Conservation (phyloP, 176 grass and related monocot species). For the Pharus latifolius region DNA sequence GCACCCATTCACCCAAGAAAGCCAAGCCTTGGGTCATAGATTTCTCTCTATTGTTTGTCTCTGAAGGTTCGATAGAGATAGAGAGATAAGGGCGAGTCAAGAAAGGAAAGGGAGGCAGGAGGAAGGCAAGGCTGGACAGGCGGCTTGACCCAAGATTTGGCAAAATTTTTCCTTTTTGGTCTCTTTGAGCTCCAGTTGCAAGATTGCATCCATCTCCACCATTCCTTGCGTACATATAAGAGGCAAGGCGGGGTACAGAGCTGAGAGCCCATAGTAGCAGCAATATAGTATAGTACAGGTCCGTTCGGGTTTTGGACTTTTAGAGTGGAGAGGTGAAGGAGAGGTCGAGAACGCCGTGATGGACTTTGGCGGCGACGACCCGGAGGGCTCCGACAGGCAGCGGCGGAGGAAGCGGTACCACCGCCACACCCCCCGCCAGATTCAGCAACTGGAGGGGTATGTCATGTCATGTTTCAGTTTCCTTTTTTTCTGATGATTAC, state of each 20-base stretch:
- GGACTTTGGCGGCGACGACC: slow-evolving; percentile 84
- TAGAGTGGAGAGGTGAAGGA: too few species aligned
- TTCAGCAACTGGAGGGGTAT: slow-evolving; percentile 95
- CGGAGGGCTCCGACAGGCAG: slow-evolving; percentile 52
- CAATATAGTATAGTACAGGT: too few species aligned
- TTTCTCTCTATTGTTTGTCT: too few species aligned
- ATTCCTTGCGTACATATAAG: slow-evolving; percentile 7
- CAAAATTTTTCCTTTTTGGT: background rate
- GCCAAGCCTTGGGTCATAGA: too few species aligned
- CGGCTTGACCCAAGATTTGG: background rate
- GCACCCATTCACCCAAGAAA: too few species aligned
- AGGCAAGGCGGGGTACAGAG: background rate
- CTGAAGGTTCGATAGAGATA: background rate
- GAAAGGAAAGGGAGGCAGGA: background rate
- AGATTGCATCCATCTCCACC: background rate
- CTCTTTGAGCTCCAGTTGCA: background rate
- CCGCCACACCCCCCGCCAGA: slow-evolving; percentile 94
- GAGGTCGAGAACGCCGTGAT: too few species aligned
- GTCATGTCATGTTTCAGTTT: background rate
- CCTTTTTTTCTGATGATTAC: background rate
- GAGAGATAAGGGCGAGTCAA: background rate
- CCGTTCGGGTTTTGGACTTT: too few species aligned
- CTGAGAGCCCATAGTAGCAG: too few species aligned
- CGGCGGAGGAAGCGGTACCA: slow-evolving; percentile 84
- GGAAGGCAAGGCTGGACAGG: background rate